Conservation (phyloP, 2,329 filamentous ascomycete genomes). For the Clonostachys solani region DNA sequence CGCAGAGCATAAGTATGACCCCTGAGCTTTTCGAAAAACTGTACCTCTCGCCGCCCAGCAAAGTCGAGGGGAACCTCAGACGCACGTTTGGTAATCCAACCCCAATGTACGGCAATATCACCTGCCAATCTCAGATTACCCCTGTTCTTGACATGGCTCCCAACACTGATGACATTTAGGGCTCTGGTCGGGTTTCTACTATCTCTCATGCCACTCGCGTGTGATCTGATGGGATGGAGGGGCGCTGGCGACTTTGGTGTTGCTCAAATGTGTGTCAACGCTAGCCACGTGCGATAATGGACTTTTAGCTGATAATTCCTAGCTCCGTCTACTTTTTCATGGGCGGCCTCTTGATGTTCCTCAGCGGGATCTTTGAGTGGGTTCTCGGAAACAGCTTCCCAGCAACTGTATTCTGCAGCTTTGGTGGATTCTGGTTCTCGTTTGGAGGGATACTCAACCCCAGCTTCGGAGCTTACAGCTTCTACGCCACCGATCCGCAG, state of each 20-base stretch:
- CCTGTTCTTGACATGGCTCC: neutral
- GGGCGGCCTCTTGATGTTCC: slow-evolving; percentile 46
- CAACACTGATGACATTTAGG: slow-evolving; percentile 16
- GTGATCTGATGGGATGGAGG: slow-evolving; percentile 50
- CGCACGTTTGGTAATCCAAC: slow-evolving; percentile 59
- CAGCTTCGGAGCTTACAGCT: slow-evolving; percentile 42
- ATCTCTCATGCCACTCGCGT: slow-evolving; percentile 40
- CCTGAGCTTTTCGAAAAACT: slow-evolving; percentile 62
- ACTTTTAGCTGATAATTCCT: neutral
- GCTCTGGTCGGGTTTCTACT: slow-evolving; percentile 48
- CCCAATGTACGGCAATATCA: slow-evolving; percentile 39
- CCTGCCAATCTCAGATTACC: neutral
- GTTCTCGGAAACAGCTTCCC: slow-evolving; percentile 56
- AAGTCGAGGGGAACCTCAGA: slow-evolving; percentile 47
- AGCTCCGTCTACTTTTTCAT: slow-evolving; percentile 47
- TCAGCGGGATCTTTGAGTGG: slow-evolving; percentile 51
- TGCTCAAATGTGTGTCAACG: slow-evolving; percentile 37
- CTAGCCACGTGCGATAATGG: no score
- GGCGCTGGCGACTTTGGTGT: slow-evolving; percentile 43
- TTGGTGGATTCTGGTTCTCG: slow-evolving; percentile 52
- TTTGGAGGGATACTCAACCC: slow-evolving; percentile 52
- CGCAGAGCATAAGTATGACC: slow-evolving; percentile 40
- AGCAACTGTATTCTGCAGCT: slow-evolving; percentile 50
- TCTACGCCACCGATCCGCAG: slow-evolving; percentile 28
- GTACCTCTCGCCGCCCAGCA: slow-evolving; percentile 50